Evolutionary conservation across 768 basidiomycete genomes (phyloP).

Genomic region (Rhodosporidiobolus odoratus): DNA sequence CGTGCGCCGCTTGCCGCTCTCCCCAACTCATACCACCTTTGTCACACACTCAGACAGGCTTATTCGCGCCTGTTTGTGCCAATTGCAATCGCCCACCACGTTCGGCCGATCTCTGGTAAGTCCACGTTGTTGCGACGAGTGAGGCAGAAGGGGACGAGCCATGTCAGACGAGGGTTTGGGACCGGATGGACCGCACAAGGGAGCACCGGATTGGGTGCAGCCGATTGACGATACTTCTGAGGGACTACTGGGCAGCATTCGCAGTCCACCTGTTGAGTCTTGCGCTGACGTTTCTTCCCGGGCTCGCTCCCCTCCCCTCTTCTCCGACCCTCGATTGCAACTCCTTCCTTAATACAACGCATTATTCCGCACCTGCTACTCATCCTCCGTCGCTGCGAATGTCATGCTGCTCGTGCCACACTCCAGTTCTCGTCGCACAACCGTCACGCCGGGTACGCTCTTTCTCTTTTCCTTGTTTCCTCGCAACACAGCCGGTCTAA

Average conservation of each 20-base stretch:
- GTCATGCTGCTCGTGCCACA: neutral
- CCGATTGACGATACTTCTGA: no score
- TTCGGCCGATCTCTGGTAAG: neutral
- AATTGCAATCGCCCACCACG: neutral
- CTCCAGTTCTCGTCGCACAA: conserved; percentile 26
- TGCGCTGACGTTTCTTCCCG: no score
- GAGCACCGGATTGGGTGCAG: no score
- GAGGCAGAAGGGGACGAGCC: neutral
- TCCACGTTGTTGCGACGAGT: neutral
- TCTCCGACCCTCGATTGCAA: no score
- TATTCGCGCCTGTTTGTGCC: neutral
- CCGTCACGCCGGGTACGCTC: conserved; percentile 22
- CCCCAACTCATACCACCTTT: neutral
- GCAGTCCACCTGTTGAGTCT: no score
- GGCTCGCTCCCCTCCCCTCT: no score
- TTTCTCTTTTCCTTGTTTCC: no score
- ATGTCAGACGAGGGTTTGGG: no score
- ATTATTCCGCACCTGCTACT: no score
- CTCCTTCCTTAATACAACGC: no score
- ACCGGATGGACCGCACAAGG: no score
- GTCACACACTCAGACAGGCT: neutral
- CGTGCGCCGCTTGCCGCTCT: neutral
- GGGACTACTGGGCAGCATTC: no score
- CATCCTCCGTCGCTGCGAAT: neutral
- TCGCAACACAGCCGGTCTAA: neutral